These are phyloP conservation scores for Ophiostoma quercus DNA, from an alignment of 2,329 filamentous ascomycete species.

Conservation along the genomic window DNA sequence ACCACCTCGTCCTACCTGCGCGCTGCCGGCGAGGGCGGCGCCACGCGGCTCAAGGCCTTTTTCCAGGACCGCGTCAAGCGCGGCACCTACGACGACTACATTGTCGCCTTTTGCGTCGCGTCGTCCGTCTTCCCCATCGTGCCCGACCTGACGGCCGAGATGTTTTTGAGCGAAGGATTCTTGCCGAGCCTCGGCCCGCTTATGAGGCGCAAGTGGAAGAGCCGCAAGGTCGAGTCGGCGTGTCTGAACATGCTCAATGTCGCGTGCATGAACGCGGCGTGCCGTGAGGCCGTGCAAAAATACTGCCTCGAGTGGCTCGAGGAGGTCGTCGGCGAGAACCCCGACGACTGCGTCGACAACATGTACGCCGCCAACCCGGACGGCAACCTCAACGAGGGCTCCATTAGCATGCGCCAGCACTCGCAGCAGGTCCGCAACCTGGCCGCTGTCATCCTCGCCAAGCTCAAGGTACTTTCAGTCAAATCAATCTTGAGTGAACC, in stretches of 20 bases:
- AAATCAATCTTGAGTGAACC: conserved; percentile 22
- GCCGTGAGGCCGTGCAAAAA: conserved; percentile 76
- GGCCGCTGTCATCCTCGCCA: conserved; percentile 71
- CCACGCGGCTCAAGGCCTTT: conserved; percentile 65
- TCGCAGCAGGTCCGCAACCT: conserved; percentile 58
- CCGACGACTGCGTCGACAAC: conserved; percentile 48
- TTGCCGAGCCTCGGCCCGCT: conserved; percentile 69
- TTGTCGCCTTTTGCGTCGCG: conserved; percentile 89
- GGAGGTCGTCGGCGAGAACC: conserved; percentile 70
- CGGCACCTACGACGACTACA: conserved; percentile 79
- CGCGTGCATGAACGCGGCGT: conserved; percentile 78
- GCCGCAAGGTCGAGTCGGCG: conserved; percentile 76
- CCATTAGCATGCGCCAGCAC: conserved; percentile 56
- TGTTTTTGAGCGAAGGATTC: conserved; percentile 89
- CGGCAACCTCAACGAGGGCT: conserved; percentile 51
- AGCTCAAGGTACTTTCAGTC: conserved; percentile 55
- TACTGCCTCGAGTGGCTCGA: conserved; percentile 85
- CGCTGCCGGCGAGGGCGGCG: conserved; percentile 64
- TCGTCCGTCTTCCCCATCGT: conserved; percentile 82
- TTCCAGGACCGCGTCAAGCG: conserved; percentile 66
- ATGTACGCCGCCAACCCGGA: conserved; percentile 49
- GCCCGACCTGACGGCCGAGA: conserved; percentile 64
- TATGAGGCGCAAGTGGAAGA: conserved; percentile 76
- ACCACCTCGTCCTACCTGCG: conserved; percentile 80
- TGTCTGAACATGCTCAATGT: conserved; percentile 86